phyloP scores from a whole-genome alignment of 495 filamentous ascomycete species.

The Filosporella fistucella region DNA sequence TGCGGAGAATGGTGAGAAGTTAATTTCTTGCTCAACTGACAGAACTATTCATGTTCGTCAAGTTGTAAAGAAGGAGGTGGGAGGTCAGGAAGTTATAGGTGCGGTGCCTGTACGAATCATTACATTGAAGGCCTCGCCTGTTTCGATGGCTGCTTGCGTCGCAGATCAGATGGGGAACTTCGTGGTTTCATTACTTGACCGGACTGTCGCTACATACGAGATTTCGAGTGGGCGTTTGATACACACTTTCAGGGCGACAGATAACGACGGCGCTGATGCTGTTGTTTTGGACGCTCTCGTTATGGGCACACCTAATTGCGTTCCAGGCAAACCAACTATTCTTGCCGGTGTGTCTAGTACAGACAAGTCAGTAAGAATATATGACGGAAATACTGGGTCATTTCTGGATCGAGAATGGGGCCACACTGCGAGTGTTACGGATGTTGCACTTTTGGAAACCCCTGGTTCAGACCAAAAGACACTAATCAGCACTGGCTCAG shows the following conservation, averaged over 20 bases:
- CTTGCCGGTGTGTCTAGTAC: conserved; percentile 83
- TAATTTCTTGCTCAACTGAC: conserved; percentile 86
- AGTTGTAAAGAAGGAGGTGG: conserved; percentile 63
- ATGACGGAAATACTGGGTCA: conserved; percentile 68
- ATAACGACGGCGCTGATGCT: conserved; percentile 71
- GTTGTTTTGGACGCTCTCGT: conserved; percentile 77
- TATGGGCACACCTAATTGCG: conserved; percentile 39
- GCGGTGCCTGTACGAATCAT: conserved; percentile 73
- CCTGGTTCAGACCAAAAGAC: conserved; percentile 40
- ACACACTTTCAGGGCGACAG: conserved; percentile 73
- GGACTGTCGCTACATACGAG: conserved; percentile 73
- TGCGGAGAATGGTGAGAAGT: conserved; percentile 55
- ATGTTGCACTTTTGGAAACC: conserved; percentile 64
- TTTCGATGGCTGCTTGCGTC: conserved; percentile 70
- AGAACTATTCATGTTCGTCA: conserved; percentile 78
- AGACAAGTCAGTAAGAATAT: conserved; percentile 90
- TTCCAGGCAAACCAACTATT: conserved; percentile 38
- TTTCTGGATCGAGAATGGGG: conserved; percentile 88
- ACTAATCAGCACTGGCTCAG: conserved; percentile 72
- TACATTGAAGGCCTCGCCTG: conserved; percentile 77
- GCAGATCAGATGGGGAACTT: conserved; percentile 47
- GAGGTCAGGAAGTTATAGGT: conserved; percentile 61
- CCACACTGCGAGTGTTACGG: conserved; percentile 87
- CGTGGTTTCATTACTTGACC: conserved; percentile 75
- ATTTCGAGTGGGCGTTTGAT: conserved; percentile 64